Conservation (phyloP, 108 stramenopile species). For the Seminavis robusta region DNA sequence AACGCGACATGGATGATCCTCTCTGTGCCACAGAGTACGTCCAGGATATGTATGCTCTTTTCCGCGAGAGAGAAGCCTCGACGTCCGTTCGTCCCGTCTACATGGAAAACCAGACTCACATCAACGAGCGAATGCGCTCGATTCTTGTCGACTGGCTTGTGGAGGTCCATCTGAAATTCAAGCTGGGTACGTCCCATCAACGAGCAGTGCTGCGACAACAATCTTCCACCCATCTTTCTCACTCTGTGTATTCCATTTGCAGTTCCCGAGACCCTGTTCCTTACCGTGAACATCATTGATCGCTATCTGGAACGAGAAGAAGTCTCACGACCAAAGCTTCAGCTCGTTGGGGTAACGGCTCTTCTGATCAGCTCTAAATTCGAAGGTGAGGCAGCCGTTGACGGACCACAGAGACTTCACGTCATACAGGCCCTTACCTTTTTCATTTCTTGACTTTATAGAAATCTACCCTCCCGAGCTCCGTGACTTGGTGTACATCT, state of each 20-base stretch:
- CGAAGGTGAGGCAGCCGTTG: too few relatives aligned
- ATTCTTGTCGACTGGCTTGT: conserved; percentile 95
- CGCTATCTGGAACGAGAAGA: conserved; percentile 56
- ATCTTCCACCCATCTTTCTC: too few relatives aligned
- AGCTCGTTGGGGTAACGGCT: conserved; percentile 93
- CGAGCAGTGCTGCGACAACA: too few relatives aligned
- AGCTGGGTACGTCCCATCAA: too few relatives aligned
- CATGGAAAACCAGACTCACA: conserved; percentile 51
- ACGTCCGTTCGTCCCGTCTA: conserved; percentile 62
- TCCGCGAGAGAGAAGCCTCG: conserved; percentile 64
- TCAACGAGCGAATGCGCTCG: conserved; percentile 86
- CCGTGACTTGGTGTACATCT: conserved; percentile 95
- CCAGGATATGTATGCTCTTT: conserved; percentile 89
- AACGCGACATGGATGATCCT: conserved; percentile 81
- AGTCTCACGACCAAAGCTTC: conserved; percentile 84
- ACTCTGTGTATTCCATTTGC: too few relatives aligned
- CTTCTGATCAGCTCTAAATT: conserved; percentile 94
- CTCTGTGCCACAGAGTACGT: conserved; percentile 89
- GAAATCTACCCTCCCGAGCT: conserved; percentile 97
- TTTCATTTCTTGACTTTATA: too few relatives aligned
- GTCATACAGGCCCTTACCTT: too few relatives aligned
- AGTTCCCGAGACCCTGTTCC: conserved; percentile 78
- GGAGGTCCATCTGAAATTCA: conserved; percentile 89
- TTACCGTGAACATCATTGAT: conserved; percentile 84
- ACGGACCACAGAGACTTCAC: too few relatives aligned